Conservation (phyloP, 2,329 filamentous ascomycete genomes). For the Tolypocladium tropicale region DNA sequence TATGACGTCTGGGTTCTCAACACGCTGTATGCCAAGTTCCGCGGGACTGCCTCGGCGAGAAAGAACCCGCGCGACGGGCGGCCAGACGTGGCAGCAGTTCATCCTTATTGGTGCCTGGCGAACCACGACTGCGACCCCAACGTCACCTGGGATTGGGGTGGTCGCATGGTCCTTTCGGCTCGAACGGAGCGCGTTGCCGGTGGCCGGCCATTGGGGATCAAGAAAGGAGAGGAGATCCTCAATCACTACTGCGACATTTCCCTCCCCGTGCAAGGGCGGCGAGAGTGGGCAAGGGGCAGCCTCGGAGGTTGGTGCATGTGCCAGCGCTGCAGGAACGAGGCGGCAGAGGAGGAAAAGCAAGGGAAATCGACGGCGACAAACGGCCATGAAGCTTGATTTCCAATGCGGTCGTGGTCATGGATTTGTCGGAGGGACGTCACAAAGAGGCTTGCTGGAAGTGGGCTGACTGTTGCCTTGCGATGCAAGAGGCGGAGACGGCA, state of each 20-base stretch:
- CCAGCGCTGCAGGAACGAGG: slow-evolving; percentile 67
- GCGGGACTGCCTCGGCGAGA: slow-evolving; percentile 81
- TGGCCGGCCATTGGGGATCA: slow-evolving; percentile 48
- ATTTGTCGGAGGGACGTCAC: not conserved
- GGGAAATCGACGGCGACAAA: not conserved
- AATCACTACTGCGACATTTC: slow-evolving; percentile 92
- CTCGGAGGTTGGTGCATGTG: slow-evolving; percentile 87
- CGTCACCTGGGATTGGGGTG: slow-evolving; percentile 88
- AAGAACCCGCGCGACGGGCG: slow-evolving; percentile 67
- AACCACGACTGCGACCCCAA: slow-evolving; percentile 97
- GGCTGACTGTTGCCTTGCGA: not conserved
- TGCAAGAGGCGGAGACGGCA: not conserved
- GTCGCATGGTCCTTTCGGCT: slow-evolving; percentile 61
- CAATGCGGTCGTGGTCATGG: no score
- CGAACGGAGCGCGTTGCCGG: slow-evolving; percentile 47
- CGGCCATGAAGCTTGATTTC: not conserved
- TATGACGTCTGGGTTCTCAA: slow-evolving; percentile 81
- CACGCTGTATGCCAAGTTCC: slow-evolving; percentile 85
- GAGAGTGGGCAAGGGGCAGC: slow-evolving; percentile 82
- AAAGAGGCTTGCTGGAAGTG: not conserved
- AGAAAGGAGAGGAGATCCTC: slow-evolving; percentile 71
- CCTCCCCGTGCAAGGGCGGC: slow-evolving; percentile 65
- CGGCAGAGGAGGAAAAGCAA: slow-evolving; percentile 15
- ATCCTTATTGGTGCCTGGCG: slow-evolving; percentile 91
- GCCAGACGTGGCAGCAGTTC: slow-evolving; percentile 85